Conservation (phyloP, 2,329 filamentous ascomycete species). For the Tolypocladium ophioglossoides region DNA sequence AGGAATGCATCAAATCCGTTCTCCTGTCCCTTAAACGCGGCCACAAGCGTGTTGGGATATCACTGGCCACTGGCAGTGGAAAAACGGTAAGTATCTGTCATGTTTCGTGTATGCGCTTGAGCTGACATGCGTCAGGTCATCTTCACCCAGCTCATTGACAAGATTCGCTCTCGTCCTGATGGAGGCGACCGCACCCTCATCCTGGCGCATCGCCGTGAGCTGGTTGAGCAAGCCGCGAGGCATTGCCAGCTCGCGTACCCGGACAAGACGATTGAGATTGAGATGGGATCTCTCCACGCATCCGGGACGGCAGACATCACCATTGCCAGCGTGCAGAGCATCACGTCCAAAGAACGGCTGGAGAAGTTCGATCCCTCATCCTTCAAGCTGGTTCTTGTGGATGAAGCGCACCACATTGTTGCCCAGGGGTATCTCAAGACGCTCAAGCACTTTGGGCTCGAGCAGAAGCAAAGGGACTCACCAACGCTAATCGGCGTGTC, state of each 20-base stretch:
- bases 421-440: slow-evolving; percentile 67
- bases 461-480: slow-evolving; percentile 27
- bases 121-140: slow-evolving; percentile 52
- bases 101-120: neutral
- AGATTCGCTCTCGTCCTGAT: slow-evolving; percentile 44
- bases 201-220: slow-evolving; percentile 80
- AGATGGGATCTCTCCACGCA: slow-evolving; percentile 74
- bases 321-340: slow-evolving; percentile 78
- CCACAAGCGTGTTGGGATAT: slow-evolving; percentile 72
- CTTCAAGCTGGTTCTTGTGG: slow-evolving; percentile 88
- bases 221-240: slow-evolving; percentile 84
- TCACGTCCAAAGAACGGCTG: slow-evolving; percentile 68
- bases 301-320: slow-evolving; percentile 84
- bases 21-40: slow-evolving; percentile 57
- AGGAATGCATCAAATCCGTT: slow-evolving; percentile 82
- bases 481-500: slow-evolving; percentile 82
- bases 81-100: slow-evolving; percentile 56
- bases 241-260: slow-evolving; percentile 81
- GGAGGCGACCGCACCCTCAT: slow-evolving; percentile 69
- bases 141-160: slow-evolving; percentile 88
- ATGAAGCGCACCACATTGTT: slow-evolving; percentile 96
- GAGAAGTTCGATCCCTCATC: slow-evolving; percentile 65
- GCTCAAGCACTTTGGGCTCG: slow-evolving; percentile 68
- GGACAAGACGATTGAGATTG: slow-evolving; percentile 70
- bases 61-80: slow-evolving; percentile 76